Conservation (phyloP, 2,329 filamentous ascomycete species). For the Trichophyton verrucosum region DNA sequence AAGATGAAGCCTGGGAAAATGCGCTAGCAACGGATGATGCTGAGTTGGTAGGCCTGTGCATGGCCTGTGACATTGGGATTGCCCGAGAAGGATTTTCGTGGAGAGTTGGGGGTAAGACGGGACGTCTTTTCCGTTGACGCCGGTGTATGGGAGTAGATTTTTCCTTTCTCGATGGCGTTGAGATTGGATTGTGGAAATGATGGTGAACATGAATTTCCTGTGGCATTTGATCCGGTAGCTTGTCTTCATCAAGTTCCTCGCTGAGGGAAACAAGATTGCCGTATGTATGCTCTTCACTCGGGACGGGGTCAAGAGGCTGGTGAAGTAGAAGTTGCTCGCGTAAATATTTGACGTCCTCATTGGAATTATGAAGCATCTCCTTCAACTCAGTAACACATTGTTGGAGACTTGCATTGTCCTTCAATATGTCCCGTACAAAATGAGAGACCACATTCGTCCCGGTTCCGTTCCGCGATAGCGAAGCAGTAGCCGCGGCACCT, state of each 20-base stretch:
- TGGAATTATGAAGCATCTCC: conserved; percentile 80
- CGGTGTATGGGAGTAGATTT: conserved; percentile 38
- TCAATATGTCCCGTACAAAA: conserved; percentile 88
- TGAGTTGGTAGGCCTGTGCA: conserved; percentile 27
- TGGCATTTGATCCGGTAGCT: conserved; percentile 39
- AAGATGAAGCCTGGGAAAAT: conserved; percentile 24
- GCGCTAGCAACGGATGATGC: conserved; percentile 27
- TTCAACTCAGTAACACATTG: conserved; percentile 81
- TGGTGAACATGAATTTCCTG: conserved; percentile 87
- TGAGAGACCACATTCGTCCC: conserved; percentile 71
- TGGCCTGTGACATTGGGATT: conserved; percentile 7
- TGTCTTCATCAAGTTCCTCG: conserved; percentile 53
- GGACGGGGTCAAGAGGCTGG: conserved; percentile 48
- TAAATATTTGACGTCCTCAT: conserved; percentile 81
- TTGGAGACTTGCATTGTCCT: conserved; percentile 91
- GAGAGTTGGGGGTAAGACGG: conserved; percentile 42
- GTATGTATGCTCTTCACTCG: background rate
- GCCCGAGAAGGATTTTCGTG: conserved; percentile 23
- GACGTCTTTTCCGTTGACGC: conserved; percentile 60
- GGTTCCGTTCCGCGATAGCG: conserved; percentile 46
- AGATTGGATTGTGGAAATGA: conserved; percentile 65
- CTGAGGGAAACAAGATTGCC: conserved; percentile 41
- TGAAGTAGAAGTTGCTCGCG: conserved; percentile 71
- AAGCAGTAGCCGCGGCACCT: conserved; percentile 61
- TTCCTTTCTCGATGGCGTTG: conserved; percentile 38